These are phyloP conservation scores for Yarrowia divulgata DNA, from an alignment of 805 yeast genomes.

Conservation along the genomic window DNA sequence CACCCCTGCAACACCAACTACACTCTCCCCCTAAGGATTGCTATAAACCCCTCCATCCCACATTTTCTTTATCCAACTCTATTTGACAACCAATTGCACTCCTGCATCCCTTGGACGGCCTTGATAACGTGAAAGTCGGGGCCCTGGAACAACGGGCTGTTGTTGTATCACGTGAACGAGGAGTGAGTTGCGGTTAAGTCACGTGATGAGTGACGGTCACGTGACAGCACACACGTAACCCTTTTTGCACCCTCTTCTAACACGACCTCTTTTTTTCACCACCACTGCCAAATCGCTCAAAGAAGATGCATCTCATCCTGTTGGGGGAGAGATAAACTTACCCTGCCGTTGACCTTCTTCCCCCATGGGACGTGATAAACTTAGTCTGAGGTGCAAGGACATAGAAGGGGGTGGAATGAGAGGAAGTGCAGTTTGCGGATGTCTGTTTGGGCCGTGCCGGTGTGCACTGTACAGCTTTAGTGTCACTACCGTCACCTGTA, in stretches of 20 bases:
- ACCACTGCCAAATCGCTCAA: constrained; percentile 20
- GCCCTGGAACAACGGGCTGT: too few relatives aligned
- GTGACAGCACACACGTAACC: neutral
- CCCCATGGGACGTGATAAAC: constrained; percentile 30
- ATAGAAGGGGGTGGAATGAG: too few relatives aligned
- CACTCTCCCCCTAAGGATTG: neutral
- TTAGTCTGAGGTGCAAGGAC: neutral
- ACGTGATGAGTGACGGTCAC: neutral
- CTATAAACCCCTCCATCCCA: constrained; percentile 9
- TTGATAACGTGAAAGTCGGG: constrained; percentile 27
- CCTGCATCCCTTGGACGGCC: constrained; percentile 11
- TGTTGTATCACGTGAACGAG: too few relatives aligned
- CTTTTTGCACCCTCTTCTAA: too few relatives aligned
- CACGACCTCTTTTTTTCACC: neutral
- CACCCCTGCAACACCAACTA: too few relatives aligned
- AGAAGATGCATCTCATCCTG: neutral
- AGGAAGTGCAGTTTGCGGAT: too few relatives aligned
- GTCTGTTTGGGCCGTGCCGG: too few relatives aligned
- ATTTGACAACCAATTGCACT: constrained; percentile 15
- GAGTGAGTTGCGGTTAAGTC: too few relatives aligned
- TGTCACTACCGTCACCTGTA: too few relatives aligned
- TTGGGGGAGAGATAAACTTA: constrained; percentile 1
- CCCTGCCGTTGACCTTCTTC: too few relatives aligned
- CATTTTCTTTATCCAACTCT: constrained; percentile 2
- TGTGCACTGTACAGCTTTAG: too few relatives aligned